Evolutionary conservation across 345 rosid genomes (phyloP).

Genomic region (Diplotaxis tenuifolia): DNA sequence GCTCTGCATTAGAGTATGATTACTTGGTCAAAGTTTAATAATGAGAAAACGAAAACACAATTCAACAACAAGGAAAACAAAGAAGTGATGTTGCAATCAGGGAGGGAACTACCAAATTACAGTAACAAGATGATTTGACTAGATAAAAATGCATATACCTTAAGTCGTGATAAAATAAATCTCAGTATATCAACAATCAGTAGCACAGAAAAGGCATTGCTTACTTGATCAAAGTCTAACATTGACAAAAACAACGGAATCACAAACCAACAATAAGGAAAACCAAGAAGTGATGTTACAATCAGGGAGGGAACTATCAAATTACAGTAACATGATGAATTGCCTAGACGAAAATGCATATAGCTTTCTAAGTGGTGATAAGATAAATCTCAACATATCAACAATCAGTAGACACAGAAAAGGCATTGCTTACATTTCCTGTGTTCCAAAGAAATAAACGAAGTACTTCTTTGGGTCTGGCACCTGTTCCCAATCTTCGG

Average conservation of each 20-base stretch:
- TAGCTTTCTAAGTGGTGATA: not conserved
- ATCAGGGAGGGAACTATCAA: not conserved
- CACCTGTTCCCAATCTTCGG: slow-evolving; percentile 72
- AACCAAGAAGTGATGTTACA: not conserved
- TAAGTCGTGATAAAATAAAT: not conserved
- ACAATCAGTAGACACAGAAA: slow-evolving; percentile 12
- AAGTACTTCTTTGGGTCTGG: slow-evolving; percentile 83
- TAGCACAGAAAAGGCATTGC: slow-evolving; percentile 31
- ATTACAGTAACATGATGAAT: not conserved
- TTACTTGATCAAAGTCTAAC: slow-evolving; percentile 50
- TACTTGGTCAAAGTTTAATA: slow-evolving; percentile 25
- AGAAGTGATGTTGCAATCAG: not conserved
- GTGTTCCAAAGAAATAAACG: slow-evolving; percentile 82
- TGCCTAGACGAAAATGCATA: not conserved
- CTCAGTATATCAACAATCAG: slow-evolving; percentile 5
- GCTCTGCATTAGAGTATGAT: slow-evolving; percentile 54
- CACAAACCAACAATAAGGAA: slow-evolving; percentile 9
- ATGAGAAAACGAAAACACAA: too few species aligned
- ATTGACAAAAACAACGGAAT: not conserved
- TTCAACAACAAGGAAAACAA: slow-evolving; percentile 12
- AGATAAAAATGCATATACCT: not conserved
- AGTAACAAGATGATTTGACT: not conserved
- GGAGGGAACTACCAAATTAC: not conserved
- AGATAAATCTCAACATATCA: slow-evolving; percentile 1
- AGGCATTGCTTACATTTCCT: slow-evolving; percentile 74